Evolutionary conservation across 2,329 filamentous ascomycete genomes (phyloP).

Genomic region (Lachnellula occidentalis): DNA sequence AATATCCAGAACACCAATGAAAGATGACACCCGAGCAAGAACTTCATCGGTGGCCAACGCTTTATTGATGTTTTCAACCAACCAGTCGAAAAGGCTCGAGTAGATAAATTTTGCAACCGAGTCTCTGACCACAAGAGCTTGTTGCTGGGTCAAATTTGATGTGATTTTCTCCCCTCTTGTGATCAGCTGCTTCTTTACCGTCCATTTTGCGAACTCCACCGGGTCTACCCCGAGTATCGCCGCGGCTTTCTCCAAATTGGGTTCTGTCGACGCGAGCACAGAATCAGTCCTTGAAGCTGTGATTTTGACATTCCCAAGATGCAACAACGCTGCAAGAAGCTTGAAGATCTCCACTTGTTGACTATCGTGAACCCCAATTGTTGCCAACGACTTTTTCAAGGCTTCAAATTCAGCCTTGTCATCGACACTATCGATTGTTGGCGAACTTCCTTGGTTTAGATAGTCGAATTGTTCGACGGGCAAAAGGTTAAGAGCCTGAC

Average conservation of each 20-base stretch:
- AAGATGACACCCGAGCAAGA: conserved; percentile 72
- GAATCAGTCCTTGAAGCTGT: conserved; percentile 85
- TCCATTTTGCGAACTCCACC: conserved; percentile 90
- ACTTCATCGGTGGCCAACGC: conserved; percentile 88
- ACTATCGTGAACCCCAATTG: conserved; percentile 72
- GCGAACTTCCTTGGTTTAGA: conserved; percentile 88
- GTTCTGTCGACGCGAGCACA: conserved; percentile 72
- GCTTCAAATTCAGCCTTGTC: conserved; percentile 91
- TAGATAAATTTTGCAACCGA: conserved; percentile 99
- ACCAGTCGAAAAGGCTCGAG: conserved; percentile 96
- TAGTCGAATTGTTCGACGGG: conserved; percentile 92
- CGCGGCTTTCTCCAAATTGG: conserved; percentile 75
- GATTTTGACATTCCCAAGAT: conserved; percentile 96
- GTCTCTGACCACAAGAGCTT: conserved; percentile 89
- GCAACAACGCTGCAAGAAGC: conserved; percentile 81
- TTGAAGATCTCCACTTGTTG: conserved; percentile 85
- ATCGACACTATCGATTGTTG: conserved; percentile 88
- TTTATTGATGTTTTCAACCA: conserved; percentile 93
- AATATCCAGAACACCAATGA: conserved; percentile 98
- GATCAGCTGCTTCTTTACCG: conserved; percentile 96
- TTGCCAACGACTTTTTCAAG: conserved; percentile 78
- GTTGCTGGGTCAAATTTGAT: conserved; percentile 88
- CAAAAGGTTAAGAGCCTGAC: conserved; percentile 70
- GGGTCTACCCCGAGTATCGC: conserved; percentile 82
- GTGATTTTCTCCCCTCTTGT: conserved; percentile 97